Percentiles rank a stretch among this genome's conserved stretches.
Evolutionary conservation across 2,329 filamentous ascomycete genomes (phyloP).

Genomic region (Cryphonectria naterciae): DNA sequence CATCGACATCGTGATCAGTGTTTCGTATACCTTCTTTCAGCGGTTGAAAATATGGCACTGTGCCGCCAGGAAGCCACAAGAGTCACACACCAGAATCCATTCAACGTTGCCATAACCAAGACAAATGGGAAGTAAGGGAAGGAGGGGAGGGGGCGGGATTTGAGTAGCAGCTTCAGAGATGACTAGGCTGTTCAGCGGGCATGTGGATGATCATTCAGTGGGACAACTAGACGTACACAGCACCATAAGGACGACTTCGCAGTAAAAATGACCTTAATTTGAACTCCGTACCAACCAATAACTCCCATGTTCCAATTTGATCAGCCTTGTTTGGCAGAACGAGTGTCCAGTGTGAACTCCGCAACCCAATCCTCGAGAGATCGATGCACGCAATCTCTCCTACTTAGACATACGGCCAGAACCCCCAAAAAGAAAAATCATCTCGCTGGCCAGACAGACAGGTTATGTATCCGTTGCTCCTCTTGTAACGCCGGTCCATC

Average conservation of each 20-base stretch:
- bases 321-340: conserved; percentile 4
- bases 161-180: neutral
- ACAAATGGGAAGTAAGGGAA: neutral
- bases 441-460: neutral
- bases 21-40: neutral
- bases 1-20: neutral
- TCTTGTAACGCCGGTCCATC: conserved; percentile 9
- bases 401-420: neutral
- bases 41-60: neutral
- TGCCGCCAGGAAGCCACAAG: neutral
- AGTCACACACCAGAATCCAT: neutral
- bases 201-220: neutral
- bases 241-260: neutral
- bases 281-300: neutral
- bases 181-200: neutral
- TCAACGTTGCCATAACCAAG: neutral
- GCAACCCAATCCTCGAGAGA: neutral
- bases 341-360: neutral
- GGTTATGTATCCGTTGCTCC: neutral
- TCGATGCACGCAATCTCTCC: neutral
- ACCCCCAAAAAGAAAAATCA: neutral
- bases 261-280: neutral
- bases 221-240: neutral
- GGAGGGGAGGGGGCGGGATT: neutral
- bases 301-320: neutral